Conservation (phyloP, 352 stramenopile genomes). For the Phytophthora cactorum region DNA sequence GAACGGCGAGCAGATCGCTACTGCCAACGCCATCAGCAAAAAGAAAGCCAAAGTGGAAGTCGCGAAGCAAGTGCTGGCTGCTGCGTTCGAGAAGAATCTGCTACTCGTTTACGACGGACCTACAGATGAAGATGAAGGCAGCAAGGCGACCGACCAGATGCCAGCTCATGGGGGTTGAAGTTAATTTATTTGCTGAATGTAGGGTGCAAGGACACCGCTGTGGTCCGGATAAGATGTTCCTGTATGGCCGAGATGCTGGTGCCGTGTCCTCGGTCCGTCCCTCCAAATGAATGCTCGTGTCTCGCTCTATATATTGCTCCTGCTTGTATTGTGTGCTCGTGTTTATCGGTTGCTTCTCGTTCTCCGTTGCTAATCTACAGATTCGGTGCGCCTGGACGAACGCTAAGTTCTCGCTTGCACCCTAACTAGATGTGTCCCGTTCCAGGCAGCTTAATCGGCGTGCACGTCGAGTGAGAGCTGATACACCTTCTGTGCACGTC, state of each 20-base stretch:
- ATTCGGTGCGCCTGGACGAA: constrained; percentile 26
- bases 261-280: constrained; percentile 14
- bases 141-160: constrained; percentile 15
- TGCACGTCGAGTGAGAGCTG: constrained; percentile 89
- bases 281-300: constrained; percentile 34
- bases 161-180: constrained; percentile 20
- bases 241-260: constrained; percentile 5
- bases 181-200: constrained; percentile 32
- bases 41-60: constrained; percentile 82
- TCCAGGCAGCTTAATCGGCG: constrained; percentile 51
- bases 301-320: constrained; percentile 37
- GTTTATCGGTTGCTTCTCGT: constrained; percentile 26
- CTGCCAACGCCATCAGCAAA: constrained; percentile 63
- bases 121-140: constrained; percentile 30
- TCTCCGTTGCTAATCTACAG: constrained; percentile 63
- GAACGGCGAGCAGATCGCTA: constrained; percentile 48
- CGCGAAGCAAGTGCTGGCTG: constrained; percentile 72
- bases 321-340: constrained; percentile 17
- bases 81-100: constrained; percentile 69
- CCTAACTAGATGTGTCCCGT: constrained; percentile 23
- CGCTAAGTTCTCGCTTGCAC: constrained; percentile 7
- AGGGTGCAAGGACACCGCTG: constrained; percentile 11
- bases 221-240: constrained; percentile 3
- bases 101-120: constrained; percentile 45
- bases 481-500: constrained; percentile 87